Base-by-base conservation (phyloP, 495 filamentous ascomycete species). In the Penicillium verhagenii region DNA sequence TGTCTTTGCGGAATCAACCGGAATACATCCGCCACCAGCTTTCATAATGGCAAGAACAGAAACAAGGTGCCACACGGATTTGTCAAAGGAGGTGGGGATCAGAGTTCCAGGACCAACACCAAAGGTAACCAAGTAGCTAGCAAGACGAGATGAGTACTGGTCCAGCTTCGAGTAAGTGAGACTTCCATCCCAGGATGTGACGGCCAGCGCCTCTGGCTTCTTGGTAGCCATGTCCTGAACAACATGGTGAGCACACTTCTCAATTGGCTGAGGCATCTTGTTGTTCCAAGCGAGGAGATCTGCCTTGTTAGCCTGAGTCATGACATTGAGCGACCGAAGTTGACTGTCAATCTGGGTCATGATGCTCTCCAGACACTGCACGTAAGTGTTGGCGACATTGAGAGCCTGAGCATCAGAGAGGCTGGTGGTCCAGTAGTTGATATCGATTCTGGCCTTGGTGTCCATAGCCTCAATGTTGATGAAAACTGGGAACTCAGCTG, bases 401-500 rank as follows among this genome's bases (percentile, higher is more conserved):
- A 56, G 43, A n/a, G 80, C 82, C 53, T 83, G 78, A 2, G 61
- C 61, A 52, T 73, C 70, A 0, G 76, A 80, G 8, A 80, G 57
- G 21, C 56, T 59, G 44, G 78, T 76, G 0, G 79, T 82, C 82
- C 82, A 85, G 63, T 82, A 82, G 52, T 82, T 81, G 5, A 85
- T 37, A 26, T 82, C 76, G 44, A 85, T 78, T 0, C 63, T 60
- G 8, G 73, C 78, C 4, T 69, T 63, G 3, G 71, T 66, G 24
- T 79, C 76, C 13, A 70, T 64, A 0, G 75, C 70, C 52, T 83
- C 82, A 21, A 85, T 72, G 53, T 83, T 83, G 49, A 84, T 63
- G 29, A 74, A 82, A 1, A 85, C 60, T 7, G 72, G 71, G 56
- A 81, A 81, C 61, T 85, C 81, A 4, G 81, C 80, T 0, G 82